Conservation (phyloP, 306 rosid genomes). For the Quercus suber region DNA sequence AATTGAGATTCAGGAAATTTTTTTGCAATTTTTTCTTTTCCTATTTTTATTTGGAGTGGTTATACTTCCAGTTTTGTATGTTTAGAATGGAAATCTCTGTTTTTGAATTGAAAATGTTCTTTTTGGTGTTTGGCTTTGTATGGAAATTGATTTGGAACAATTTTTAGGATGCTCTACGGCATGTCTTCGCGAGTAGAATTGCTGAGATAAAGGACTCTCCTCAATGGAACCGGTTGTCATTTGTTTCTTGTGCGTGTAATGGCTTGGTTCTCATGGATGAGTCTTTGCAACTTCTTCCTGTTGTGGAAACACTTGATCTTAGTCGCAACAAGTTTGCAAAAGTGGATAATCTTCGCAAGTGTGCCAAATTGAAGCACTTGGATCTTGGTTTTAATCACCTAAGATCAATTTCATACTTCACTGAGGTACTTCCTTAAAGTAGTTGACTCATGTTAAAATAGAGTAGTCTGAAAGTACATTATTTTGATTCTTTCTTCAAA, state of each 20-base stretch:
- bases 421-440: slow-evolving; percentile 45
- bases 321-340: slow-evolving; percentile 94
- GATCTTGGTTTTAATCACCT: slow-evolving; percentile 97
- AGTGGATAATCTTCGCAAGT: slow-evolving; percentile 85
- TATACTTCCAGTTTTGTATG: no score
- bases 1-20: no score
- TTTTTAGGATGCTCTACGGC: slow-evolving; percentile 86
- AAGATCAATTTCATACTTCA: slow-evolving; percentile 62
- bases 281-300: slow-evolving; percentile 93
- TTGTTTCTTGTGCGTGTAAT: slow-evolving; percentile 96
- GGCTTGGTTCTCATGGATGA: slow-evolving; percentile 96
- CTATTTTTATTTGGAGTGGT: no score
- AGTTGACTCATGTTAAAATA: not conserved
- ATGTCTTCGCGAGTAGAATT: slow-evolving; percentile 89
- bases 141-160: not conserved
- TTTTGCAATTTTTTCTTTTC: no score
- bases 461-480: not conserved
- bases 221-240: slow-evolving; percentile 81
- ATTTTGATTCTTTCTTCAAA: not conserved
- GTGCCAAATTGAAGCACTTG: slow-evolving; percentile 85
- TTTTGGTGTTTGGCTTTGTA: no score
- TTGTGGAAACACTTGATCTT: slow-evolving; percentile 85
- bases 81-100: no score
- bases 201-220: slow-evolving; percentile 83
- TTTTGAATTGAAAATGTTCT: no score